These are phyloP conservation scores for Xylaria sp. DNA, from an alignment of 495 filamentous ascomycete species.

Conservation along the genomic window DNA sequence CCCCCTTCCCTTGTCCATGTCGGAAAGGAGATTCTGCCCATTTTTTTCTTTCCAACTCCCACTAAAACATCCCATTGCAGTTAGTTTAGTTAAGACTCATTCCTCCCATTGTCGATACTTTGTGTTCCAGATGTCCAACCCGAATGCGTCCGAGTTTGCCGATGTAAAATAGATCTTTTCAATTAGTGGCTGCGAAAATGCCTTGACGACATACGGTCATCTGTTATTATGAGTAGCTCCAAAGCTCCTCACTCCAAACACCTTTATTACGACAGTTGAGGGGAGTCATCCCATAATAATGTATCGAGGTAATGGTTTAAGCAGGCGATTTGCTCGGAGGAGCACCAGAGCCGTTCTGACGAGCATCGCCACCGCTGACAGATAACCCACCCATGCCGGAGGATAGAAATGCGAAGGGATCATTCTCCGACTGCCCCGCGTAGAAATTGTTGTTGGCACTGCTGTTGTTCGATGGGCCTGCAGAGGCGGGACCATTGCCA, in stretches of 20 bases:
- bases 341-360: conserved; percentile 75
- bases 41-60: conserved; percentile 57
- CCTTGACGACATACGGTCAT: conserved; percentile 12
- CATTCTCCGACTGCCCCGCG: conserved; percentile 64
- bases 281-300: conserved; percentile 17
- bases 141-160: conserved; percentile 5
- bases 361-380: conserved; percentile 81
- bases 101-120: conserved; percentile 16
- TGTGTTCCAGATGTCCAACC: conserved; percentile 33
- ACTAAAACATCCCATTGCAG: conserved; percentile 42
- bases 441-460: conserved; percentile 50
- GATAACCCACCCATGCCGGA: conserved; percentile 79
- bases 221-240: conserved; percentile 12
- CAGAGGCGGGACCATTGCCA: conserved; percentile 71
- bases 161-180: conserved; percentile 14
- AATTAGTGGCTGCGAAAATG: conserved; percentile 12
- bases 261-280: conserved; percentile 27
- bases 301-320: conserved; percentile 42
- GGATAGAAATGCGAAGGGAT: conserved; percentile 91
- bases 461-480: conserved; percentile 66
- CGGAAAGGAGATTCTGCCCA: conserved; percentile 46
- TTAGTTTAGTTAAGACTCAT: conserved; percentile 22
- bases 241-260: conserved; percentile 41
- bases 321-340: conserved; percentile 70
- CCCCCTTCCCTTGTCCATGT: conserved; percentile 46